phyloP scores from a whole-genome alignment of 345 rosid species.

The Salix koriyanagi region DNA sequence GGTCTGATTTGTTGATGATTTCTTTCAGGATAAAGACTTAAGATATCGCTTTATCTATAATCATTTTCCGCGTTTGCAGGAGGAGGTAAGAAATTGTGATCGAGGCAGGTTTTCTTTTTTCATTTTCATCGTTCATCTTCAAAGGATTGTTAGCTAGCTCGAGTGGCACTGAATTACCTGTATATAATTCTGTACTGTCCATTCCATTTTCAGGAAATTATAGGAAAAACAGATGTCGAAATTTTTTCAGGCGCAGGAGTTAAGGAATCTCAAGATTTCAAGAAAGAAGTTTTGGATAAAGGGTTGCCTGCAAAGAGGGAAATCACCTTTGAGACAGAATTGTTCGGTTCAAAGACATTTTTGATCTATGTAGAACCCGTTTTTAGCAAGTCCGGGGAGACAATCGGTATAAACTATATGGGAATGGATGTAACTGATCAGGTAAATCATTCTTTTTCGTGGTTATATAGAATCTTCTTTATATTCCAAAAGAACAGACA shows the following conservation, averaged over 20 bases:
- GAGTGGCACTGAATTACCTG: neutral
- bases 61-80: slow-evolving; percentile 76
- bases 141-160: neutral
- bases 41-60: slow-evolving; percentile 89
- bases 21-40: slow-evolving; percentile 78
- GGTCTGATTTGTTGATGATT: neutral
- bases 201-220: slow-evolving; percentile 54
- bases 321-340: slow-evolving; percentile 75
- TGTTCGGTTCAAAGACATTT: slow-evolving; percentile 84
- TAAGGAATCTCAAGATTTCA: slow-evolving; percentile 90
- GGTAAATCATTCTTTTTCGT: slow-evolving; percentile 36
- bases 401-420: slow-evolving; percentile 89
- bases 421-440: slow-evolving; percentile 98
- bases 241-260: slow-evolving; percentile 88
- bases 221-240: slow-evolving; percentile 88
- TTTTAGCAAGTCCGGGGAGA: slow-evolving; percentile 74
- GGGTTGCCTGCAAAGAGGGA: slow-evolving; percentile 90
- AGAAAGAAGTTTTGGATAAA: slow-evolving; percentile 83
- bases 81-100: slow-evolving; percentile 49
- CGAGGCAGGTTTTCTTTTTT: slow-evolving; percentile 7
- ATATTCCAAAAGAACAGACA: slow-evolving; percentile 1
- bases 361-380: slow-evolving; percentile 90
- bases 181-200: neutral
- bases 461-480: neutral
- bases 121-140: neutral